phyloP scores from a whole-genome alignment of 2,329 filamentous ascomycete species.

The Podosphaera leucotricha region DNA sequence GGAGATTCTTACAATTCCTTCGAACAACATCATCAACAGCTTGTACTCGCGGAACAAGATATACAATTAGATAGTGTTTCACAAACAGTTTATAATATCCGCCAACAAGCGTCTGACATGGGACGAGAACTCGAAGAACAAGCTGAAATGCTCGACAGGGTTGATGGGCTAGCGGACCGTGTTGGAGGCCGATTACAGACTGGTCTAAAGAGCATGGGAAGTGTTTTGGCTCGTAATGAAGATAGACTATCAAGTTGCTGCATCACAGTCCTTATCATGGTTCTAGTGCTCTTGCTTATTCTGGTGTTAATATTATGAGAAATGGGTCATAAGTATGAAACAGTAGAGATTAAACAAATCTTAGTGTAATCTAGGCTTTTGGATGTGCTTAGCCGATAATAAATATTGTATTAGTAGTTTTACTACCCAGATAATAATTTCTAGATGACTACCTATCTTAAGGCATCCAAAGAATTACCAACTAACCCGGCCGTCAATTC shows the following conservation, averaged over 20 bases:
- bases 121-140: conserved; percentile 91
- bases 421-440: not conserved
- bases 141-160: conserved; percentile 62
- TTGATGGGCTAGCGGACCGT: conserved; percentile 65
- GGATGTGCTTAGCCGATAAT: not conserved
- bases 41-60: conserved; percentile 91
- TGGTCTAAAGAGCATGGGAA: conserved; percentile 66
- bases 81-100: conserved; percentile 71
- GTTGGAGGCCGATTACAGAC: conserved; percentile 68
- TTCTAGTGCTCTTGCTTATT: conserved; percentile 67
- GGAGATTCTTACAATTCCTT: conserved; percentile 39
- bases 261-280: conserved; percentile 68
- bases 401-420: not conserved
- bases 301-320: conserved; percentile 39
- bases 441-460: not conserved
- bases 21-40: conserved; percentile 72
- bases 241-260: conserved; percentile 74
- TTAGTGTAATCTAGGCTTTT: not conserved
- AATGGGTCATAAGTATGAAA: not conserved
- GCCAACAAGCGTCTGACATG: conserved; percentile 86
- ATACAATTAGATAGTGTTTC: conserved; percentile 82
- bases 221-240: conserved; percentile 75
- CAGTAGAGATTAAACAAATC: not conserved
- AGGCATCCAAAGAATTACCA: not conserved
- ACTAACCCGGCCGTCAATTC: not conserved